Conservation (phyloP, 2,329 filamentous ascomycete genomes). For the Setomelanomma holmii region DNA sequence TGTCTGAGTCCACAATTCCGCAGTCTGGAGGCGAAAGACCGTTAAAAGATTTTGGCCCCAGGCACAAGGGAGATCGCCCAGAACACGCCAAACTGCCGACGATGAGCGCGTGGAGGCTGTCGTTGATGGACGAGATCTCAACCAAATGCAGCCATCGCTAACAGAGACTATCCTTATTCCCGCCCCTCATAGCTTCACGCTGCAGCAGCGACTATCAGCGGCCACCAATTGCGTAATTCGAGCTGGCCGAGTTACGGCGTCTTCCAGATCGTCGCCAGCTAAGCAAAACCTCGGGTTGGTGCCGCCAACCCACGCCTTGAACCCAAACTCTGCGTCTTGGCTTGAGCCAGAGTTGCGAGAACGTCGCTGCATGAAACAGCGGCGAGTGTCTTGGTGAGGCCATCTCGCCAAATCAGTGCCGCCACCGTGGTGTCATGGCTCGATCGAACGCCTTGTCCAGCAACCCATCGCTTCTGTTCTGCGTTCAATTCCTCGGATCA, state of each 20-base stretch:
- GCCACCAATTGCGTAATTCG: conserved; percentile 10
- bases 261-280: conserved; percentile 4
- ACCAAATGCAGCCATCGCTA: background rate
- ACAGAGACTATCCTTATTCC: background rate
- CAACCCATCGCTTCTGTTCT: background rate
- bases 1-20: background rate
- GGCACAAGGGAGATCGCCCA: background rate
- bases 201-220: conserved; percentile 1
- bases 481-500: conserved; percentile 19
- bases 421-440: no score
- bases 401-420: no score
- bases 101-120: background rate
- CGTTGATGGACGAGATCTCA: background rate
- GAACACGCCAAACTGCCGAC: background rate
- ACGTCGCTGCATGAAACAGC: no score
- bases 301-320: conserved; percentile 7
- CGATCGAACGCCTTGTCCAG: conserved; percentile 4
- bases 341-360: no score
- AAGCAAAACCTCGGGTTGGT: conserved; percentile 3
- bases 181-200: background rate
- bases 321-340: background rate
- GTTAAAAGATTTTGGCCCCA: background rate
- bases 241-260: background rate
- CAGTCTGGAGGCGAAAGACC: background rate
- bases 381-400: no score